phyloP scores from a whole-genome alignment of 352 stramenopile species.

The Lagenidium sp. region DNA sequence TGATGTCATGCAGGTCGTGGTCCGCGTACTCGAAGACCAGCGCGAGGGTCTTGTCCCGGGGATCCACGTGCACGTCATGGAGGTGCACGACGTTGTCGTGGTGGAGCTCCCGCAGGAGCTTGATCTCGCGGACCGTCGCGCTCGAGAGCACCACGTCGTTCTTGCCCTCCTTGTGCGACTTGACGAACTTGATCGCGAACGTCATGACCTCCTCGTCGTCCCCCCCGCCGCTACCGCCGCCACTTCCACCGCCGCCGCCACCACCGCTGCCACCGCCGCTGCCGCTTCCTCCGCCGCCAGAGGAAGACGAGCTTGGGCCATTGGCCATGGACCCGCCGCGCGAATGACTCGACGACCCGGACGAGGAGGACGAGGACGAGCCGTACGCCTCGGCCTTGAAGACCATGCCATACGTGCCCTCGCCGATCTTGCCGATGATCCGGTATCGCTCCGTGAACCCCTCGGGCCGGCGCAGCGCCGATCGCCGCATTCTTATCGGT shows the following conservation, averaged over 20 bases:
- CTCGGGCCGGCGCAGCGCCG: slow-evolving; percentile 50
- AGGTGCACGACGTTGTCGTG: slow-evolving; percentile 85
- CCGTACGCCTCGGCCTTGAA: slow-evolving; percentile 77
- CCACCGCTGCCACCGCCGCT: slow-evolving; percentile 2
- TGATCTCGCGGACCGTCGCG: slow-evolving; percentile 86
- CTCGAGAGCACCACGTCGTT: slow-evolving; percentile 87
- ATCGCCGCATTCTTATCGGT: slow-evolving; percentile 40
- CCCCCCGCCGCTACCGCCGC: slow-evolving; percentile 3
- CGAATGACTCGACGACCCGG: slow-evolving; percentile 25
- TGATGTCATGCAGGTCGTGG: slow-evolving; percentile 86
- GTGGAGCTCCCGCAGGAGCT: slow-evolving; percentile 79
- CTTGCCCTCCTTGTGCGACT: slow-evolving; percentile 86
- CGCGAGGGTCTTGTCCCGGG: slow-evolving; percentile 69
- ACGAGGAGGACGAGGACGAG: slow-evolving; percentile 12
- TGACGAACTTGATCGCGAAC: slow-evolving; percentile 87
- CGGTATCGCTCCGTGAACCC: slow-evolving; percentile 78
- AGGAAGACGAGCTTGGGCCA: background rate
- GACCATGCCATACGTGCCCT: slow-evolving; percentile 86
- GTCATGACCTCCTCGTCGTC: slow-evolving; percentile 75
- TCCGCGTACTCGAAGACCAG: slow-evolving; percentile 88
- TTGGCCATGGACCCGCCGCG: background rate
- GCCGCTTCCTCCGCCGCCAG: too few species aligned
- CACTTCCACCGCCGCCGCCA: background rate
- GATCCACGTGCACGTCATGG: slow-evolving; percentile 83
- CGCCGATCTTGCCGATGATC: slow-evolving; percentile 81